Percentiles rank a stretch among this genome's conserved stretches.
These are phyloP conservation scores for Cyberlindnera sargentensis DNA, from an alignment of 805 yeast species.

Conservation along the genomic window DNA sequence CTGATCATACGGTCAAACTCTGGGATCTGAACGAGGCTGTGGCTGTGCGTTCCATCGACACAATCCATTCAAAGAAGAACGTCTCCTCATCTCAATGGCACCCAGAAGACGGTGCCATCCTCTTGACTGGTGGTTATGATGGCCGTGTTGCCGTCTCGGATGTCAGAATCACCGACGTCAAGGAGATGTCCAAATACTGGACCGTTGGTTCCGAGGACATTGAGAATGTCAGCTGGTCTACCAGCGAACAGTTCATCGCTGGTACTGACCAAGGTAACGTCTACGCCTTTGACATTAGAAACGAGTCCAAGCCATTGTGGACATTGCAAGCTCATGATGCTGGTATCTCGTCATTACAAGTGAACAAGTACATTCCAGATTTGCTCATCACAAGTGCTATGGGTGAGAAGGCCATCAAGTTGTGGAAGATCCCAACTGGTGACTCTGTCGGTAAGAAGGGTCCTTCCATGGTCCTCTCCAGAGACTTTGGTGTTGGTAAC, in stretches of 20 bases:
- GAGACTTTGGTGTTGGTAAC: slow-evolving; percentile 93
- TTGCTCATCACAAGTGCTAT: slow-evolving; percentile 81
- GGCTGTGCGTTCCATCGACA: slow-evolving; percentile 71
- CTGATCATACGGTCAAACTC: slow-evolving; percentile 87
- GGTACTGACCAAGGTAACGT: slow-evolving; percentile 91
- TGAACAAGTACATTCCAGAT: slow-evolving; percentile 61
- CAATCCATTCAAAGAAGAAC: slow-evolving; percentile 68
- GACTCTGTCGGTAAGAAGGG: slow-evolving; percentile 20
- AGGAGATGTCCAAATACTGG: slow-evolving; percentile 56
- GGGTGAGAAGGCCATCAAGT: slow-evolving; percentile 80
- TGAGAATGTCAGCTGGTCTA: slow-evolving; percentile 71
- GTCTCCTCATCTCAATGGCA: slow-evolving; percentile 91
- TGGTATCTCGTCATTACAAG: slow-evolving; percentile 77
- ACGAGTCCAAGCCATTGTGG: slow-evolving; percentile 70
- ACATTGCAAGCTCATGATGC: slow-evolving; percentile 95
- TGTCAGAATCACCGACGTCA: slow-evolving; percentile 64
- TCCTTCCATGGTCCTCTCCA: slow-evolving; percentile 83
- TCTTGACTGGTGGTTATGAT: slow-evolving; percentile 93
- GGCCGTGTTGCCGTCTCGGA: slow-evolving; percentile 76
- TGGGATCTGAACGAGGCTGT: slow-evolving; percentile 81
- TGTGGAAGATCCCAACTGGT: slow-evolving; percentile 66
- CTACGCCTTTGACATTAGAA: slow-evolving; percentile 81
- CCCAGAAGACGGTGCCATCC: slow-evolving; percentile 51
- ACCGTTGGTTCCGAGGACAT: slow-evolving; percentile 72
- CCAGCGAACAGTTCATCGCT: slow-evolving; percentile 57